Percentiles rank a stretch among this genome's conserved stretches.
Conservation (phyloP, 805 yeast species). For the Ogataea henricii region DNA sequence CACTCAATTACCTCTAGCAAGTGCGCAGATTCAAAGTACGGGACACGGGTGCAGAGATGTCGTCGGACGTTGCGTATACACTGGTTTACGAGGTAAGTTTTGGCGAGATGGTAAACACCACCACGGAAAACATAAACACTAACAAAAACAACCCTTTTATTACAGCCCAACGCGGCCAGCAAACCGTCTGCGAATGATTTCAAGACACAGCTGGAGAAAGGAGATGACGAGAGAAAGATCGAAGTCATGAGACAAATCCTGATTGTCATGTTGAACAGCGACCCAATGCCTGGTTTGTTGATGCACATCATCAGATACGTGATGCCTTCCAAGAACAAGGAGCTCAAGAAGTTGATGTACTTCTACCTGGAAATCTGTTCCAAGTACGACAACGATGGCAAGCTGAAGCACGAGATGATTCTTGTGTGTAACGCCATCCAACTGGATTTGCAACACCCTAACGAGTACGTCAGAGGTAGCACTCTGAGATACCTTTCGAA, state of each 20-base stretch:
- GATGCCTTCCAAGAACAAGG: conserved; percentile 93
- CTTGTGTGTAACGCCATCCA: conserved; percentile 97
- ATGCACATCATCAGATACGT: conserved; percentile 97
- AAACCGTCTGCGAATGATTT: conserved; percentile 71
- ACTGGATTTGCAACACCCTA: conserved; percentile 96
- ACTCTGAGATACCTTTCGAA: conserved; percentile 90
- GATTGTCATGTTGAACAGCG: conserved; percentile 87
- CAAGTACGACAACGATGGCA: conserved; percentile 83
- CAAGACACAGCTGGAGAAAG: conserved; percentile 78
- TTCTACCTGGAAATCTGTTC: conserved; percentile 99
- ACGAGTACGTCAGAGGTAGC: conserved; percentile 94
- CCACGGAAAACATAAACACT: conserved; percentile 1
- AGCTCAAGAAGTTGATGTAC: conserved; percentile 86
- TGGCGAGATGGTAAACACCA: not conserved
- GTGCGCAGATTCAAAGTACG: not conserved
- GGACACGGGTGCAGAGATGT: conserved; percentile 21
- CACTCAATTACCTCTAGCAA: conserved; percentile 1
- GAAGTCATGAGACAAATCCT: conserved; percentile 88
- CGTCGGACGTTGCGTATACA: conserved; percentile 59
- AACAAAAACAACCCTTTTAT: conserved; percentile 8
- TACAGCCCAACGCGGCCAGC: conserved; percentile 58
- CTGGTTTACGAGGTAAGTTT: conserved; percentile 63
- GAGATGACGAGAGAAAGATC: conserved; percentile 83
- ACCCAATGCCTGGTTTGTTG: conserved; percentile 85
- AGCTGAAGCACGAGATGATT: conserved; percentile 97